Evolutionary conservation across 768 basidiomycete species (phyloP), one percentile per base, ranked within the genome.

Genomic region (Amanita rubescens): DNA sequence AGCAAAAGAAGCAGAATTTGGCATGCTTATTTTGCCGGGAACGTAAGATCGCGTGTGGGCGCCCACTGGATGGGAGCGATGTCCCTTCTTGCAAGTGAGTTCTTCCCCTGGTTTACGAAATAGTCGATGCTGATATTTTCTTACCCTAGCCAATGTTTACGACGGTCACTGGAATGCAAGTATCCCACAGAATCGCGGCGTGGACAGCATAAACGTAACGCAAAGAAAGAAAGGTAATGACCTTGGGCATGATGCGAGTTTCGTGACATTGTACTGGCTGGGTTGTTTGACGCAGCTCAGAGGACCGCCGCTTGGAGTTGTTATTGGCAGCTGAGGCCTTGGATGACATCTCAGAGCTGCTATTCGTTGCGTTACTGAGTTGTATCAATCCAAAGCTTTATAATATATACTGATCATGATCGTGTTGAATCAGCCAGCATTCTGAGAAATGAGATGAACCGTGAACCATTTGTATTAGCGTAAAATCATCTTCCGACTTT

Each of bases 31-130:
- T 74, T 53, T 74, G 73, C 54, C 60, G 71, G 17, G 71, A 72
- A 53, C 67, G 73, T 24, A 74, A 74, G 64, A 73, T 74, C 39
- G 71, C 71, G 1, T 74, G 73, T 56, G 69, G 66, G 3, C 59
- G 68, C 1, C 69, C 69, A 2, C 57, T 70, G 1, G 62, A 67
- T 1, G 74, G 69, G 2, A 71, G 67, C 51, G 61, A 66, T 15
- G 75, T 79, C 59, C 69, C 66, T 38, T 73, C 75, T 0, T 78
- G 77, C 77, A 77, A 78, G 77, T 78, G 57, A 65, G 77, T 57
- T 53, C 5, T 37, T 10, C n/a, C 37, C 12, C 53, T 24, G 3
- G 46, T 45, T 46, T 25, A 4, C 20, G n/a, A 9, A 7, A 4
- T 14, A 5, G 17, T 22, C n/a, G 12, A 10, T 19, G n/a, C 3